Conservation (phyloP, 106 monocot species). For the Cymbidium sinense region DNA sequence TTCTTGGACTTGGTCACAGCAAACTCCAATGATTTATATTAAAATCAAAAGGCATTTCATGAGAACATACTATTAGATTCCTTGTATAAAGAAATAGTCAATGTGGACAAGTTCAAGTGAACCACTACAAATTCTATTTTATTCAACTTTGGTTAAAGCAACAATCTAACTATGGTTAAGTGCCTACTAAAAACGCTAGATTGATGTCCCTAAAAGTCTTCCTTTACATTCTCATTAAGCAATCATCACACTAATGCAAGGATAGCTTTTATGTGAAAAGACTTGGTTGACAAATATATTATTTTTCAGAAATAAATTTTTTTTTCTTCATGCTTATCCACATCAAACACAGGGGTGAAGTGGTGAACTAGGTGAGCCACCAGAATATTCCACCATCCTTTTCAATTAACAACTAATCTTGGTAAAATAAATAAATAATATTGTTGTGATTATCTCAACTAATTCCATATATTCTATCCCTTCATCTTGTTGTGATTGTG, state of each 20-base stretch:
- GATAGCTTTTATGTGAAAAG: neutral
- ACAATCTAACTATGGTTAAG: neutral
- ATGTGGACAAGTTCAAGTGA: neutral
- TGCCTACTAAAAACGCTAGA: neutral
- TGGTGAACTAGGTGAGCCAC: neutral
- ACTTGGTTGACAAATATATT: constrained; percentile 1
- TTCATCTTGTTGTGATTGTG: neutral
- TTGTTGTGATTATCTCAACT: neutral
- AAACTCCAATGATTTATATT: no score
- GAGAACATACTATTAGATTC: neutral
- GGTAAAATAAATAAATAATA: neutral
- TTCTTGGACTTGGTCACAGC: no score
- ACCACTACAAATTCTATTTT: neutral
- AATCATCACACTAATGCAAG: neutral
- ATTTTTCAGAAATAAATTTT: neutral
- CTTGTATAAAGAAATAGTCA: neutral
- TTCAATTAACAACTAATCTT: constrained; percentile 1
- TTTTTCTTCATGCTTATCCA: neutral
- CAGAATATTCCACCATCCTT: neutral
- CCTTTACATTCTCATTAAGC: constrained; percentile 2
- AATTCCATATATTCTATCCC: neutral
- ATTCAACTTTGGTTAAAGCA: neutral
- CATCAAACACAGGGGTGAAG: neutral
- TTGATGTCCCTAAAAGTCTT: neutral
- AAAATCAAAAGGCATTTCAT: neutral